phyloP scores from a whole-genome alignment of 2,329 filamentous ascomycete species.

The Colletotrichum sp. region DNA sequence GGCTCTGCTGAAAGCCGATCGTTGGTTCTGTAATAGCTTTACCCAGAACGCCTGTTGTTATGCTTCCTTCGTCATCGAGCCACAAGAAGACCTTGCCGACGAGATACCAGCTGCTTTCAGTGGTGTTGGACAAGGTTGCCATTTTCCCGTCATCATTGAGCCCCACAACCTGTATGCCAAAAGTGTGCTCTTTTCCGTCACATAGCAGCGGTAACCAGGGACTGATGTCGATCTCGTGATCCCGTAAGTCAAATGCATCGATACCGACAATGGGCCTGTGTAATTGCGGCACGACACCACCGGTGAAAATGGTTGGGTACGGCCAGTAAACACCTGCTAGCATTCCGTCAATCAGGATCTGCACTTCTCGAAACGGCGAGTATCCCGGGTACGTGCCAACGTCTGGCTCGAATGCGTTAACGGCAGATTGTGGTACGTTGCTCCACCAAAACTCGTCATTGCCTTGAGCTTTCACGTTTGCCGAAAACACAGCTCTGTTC shows the following conservation, averaged over 20 bases:
- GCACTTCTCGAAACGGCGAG: constrained; percentile 81
- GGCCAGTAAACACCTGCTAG: constrained; percentile 81
- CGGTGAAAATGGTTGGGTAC: constrained; percentile 82
- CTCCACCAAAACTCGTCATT: constrained; percentile 87
- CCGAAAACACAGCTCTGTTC: constrained; percentile 74
- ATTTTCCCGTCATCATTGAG: constrained; percentile 53
- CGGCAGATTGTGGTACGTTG: constrained; percentile 71
- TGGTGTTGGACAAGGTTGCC: constrained; percentile 55
- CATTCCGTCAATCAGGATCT: constrained; percentile 74
- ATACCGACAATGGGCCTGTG: constrained; percentile 81
- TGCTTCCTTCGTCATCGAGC: constrained; percentile 56
- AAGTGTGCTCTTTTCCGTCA: constrained; percentile 68
- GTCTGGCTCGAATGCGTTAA: constrained; percentile 60
- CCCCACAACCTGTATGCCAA: constrained; percentile 72
- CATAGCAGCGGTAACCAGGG: constrained; percentile 75
- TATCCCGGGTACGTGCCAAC: constrained; percentile 67
- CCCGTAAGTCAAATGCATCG: constrained; percentile 78
- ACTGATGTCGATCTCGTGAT: constrained; percentile 83
- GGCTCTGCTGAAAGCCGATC: constrained; percentile 53
- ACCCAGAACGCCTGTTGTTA: constrained; percentile 55
- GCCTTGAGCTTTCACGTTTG: constrained; percentile 77
- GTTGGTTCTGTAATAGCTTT: constrained; percentile 38
- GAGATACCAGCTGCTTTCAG: constrained; percentile 73
- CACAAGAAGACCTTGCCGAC: constrained; percentile 83
- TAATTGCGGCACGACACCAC: constrained; percentile 76